Base-by-base conservation (phyloP, 192 early-diverging fungal species). In the Coemansia javaensis region DNA sequence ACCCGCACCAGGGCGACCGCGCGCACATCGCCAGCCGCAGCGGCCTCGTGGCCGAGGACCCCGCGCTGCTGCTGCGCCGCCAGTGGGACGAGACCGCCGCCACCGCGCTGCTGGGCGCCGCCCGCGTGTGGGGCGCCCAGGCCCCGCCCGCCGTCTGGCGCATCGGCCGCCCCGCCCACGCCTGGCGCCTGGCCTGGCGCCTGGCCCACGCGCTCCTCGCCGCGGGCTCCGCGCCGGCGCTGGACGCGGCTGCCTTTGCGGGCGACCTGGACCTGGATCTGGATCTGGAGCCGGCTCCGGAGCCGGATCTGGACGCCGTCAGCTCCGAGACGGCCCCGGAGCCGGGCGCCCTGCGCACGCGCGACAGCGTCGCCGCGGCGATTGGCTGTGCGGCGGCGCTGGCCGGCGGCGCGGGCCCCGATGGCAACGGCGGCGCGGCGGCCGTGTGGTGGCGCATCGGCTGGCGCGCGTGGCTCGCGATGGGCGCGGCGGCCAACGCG, bases 11-110 rank as follows among this genome's bases (percentile, higher is more conserved):
- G 10, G 42, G 32, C 18, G 41, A 27, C 5, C n/a, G n/a, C n/a
- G 47, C 55, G 20, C 53, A 50, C 17, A 44, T 58, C 33, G 53
- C 56, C 8, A 45, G 23, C 21, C 28, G 32, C 14, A 75, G 72
- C 41, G 72, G 72, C 10, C 56, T 75, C 32, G 42, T 58, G 7
- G 47, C 51, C 2, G 72, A 75, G 53, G 66, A 75, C 32, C 72
- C 72, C 2, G 40, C 32, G 2, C 36, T 60, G 25, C 61, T 75
- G 8, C 25, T 34, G 4, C 27, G 30, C 11, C 41, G 37, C 24
- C 72, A 75, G 47, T 75, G 72, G 72, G 72, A 75, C 33, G 72
- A 75, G 53, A 55, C 64, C 6, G 59, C 49, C 7, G 56, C 64
- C 1, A 67, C 65, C 0, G 56, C 65, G 28, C 18, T 67, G 34